phyloP scores from a whole-genome alignment of 306 rosid species.

The Canavalia ensiformis region DNA sequence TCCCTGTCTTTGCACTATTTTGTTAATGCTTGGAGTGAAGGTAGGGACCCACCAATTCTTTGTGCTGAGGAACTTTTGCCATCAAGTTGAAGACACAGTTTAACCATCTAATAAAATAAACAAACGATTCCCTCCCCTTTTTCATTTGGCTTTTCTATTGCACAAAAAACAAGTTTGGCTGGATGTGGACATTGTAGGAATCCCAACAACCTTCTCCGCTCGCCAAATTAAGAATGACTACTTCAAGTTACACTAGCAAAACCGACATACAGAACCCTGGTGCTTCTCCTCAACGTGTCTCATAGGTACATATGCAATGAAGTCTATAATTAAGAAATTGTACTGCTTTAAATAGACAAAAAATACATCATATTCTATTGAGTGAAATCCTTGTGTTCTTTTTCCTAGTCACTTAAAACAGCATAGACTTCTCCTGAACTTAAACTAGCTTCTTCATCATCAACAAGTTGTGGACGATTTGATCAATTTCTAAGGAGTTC shows the following conservation, averaged over 20 bases:
- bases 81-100: slow-evolving; percentile 45
- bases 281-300: neutral
- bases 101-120: slow-evolving; percentile 48
- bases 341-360: neutral
- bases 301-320: neutral
- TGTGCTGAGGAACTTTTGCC: slow-evolving; percentile 42
- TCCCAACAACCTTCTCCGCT: neutral
- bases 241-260: neutral
- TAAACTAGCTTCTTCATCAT: too few relatives aligned
- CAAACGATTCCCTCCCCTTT: slow-evolving; percentile 35
- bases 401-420: too few relatives aligned
- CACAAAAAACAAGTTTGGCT: slow-evolving; percentile 36
- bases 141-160: slow-evolving; percentile 34
- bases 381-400: neutral
- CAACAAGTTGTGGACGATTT: neutral
- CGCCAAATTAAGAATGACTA: neutral
- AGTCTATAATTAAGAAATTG: neutral
- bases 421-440: too few relatives aligned
- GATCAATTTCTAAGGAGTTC: neutral
- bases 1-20: neutral
- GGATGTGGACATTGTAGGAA: slow-evolving; percentile 17
- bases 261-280: neutral
- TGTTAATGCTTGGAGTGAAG: slow-evolving; percentile 4
- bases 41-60: slow-evolving; percentile 46
- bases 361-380: too few relatives aligned